phyloP scores from a whole-genome alignment of 2,329 filamentous ascomycete genomes.

The Blumeria graminis region DNA sequence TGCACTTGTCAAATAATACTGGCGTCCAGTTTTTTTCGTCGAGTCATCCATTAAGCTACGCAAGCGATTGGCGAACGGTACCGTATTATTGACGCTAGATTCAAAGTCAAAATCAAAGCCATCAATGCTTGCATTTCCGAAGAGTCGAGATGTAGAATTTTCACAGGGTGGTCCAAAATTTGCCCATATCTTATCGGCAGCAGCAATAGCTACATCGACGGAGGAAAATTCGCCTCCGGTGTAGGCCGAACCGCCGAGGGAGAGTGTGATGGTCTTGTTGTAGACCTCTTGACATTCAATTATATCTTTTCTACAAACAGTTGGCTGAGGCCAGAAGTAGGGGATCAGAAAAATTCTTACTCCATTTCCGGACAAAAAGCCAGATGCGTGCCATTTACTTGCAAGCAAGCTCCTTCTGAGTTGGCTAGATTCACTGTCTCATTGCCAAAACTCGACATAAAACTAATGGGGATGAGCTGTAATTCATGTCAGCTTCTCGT shows the following conservation, averaged over 20 bases:
- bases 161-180: conserved; percentile 37
- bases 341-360: conserved; percentile 19
- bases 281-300: conserved; percentile 32
- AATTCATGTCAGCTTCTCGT: conserved; percentile 5
- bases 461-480: conserved; percentile 38
- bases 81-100: conserved; percentile 29
- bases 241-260: conserved; percentile 47
- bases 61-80: conserved; percentile 32
- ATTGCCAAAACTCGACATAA: conserved; percentile 30
- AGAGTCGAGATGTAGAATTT: conserved; percentile 30
- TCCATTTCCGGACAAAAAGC: conserved; percentile 39
- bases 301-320: conserved; percentile 20
- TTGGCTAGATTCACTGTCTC: conserved; percentile 40
- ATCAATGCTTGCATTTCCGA: conserved; percentile 39
- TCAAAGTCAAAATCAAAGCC: conserved; percentile 64
- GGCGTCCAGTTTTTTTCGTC: conserved; percentile 20
- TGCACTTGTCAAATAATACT: conserved; percentile 36
- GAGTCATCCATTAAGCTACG: conserved; percentile 26
- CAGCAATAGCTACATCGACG: conserved; percentile 24
- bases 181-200: conserved; percentile 41
- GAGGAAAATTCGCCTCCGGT: conserved; percentile 40
- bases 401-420: conserved; percentile 33
- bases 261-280: conserved; percentile 48
- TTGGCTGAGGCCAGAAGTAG: not conserved
- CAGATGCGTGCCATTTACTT: conserved; percentile 31